These are phyloP conservation scores for Spathaspora hagerdaliae DNA, from an alignment of 805 yeast species.

Conservation along the genomic window DNA sequence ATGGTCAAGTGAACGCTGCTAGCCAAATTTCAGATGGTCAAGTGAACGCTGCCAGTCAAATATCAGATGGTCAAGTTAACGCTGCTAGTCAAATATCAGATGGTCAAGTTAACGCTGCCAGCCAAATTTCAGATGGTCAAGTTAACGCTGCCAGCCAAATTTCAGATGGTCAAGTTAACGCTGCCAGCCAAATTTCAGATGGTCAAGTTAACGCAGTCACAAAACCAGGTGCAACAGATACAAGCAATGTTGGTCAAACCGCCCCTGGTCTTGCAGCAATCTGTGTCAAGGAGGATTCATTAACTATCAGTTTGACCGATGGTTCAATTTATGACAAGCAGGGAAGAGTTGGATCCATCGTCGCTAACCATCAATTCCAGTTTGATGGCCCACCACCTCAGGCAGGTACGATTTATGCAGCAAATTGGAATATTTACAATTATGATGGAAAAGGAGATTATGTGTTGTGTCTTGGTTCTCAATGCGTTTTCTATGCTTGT, in stretches of 20 bases:
- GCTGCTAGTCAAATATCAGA: conserved; percentile 32
- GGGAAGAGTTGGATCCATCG: conserved; percentile 44
- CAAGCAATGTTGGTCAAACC: conserved; percentile 31
- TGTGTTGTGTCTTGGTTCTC: conserved; percentile 58
- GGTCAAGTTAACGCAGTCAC: conserved; percentile 35
- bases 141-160: conserved; percentile 24
- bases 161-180: conserved; percentile 24
- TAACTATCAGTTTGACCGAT: conserved; percentile 16
- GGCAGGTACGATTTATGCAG: conserved; percentile 67
- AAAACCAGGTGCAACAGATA: conserved; percentile 12
- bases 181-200: conserved; percentile 35
- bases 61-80: conserved; percentile 43
- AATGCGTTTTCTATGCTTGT: conserved; percentile 69
- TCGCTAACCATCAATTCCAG: conserved; percentile 66
- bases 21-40: conserved; percentile 46
- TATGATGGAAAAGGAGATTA: conserved; percentile 12
- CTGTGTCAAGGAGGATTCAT: conserved; percentile 15
- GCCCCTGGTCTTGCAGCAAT: conserved; percentile 17
- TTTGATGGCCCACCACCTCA: conserved; percentile 82
- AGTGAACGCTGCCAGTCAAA: conserved; percentile 33
- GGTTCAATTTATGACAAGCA: conserved; percentile 25
- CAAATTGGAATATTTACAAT: conserved; percentile 50
- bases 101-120: conserved; percentile 33
- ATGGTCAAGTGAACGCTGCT: conserved; percentile 29
- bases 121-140: conserved; percentile 31